Evolutionary conservation across 148 eudicot genomes (phyloP).

Genomic region (Cornus kousa): DNA sequence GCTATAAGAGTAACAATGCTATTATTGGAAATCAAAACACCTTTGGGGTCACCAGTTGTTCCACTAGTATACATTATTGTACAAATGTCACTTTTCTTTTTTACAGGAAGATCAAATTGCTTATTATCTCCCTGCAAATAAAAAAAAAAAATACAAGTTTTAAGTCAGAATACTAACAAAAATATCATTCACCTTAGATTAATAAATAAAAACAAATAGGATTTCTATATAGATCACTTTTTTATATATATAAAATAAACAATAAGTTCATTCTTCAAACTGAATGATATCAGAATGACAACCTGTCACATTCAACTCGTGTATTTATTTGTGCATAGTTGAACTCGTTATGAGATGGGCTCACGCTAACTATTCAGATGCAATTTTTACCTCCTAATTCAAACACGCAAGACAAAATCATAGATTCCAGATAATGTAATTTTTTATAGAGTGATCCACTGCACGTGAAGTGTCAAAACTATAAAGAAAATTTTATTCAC

Average conservation of each 20-base stretch:
- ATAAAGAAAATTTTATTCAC: no score
- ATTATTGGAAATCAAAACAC: slow-evolving; percentile 88
- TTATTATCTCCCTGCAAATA: slow-evolving; percentile 63
- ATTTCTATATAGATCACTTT: neutral
- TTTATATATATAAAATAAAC: no score
- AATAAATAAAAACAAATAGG: neutral
- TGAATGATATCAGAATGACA: neutral
- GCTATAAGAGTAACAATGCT: slow-evolving; percentile 83
- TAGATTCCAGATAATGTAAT: no score
- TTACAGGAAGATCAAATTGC: slow-evolving; percentile 63
- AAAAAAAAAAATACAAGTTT: neutral
- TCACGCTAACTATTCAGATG: neutral
- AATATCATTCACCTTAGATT: neutral
- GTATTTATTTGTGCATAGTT: no score
- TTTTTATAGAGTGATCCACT: no score
- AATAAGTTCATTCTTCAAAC: neutral
- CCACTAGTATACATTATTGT: slow-evolving; percentile 99
- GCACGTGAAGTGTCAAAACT: neutral
- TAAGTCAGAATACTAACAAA: neutral
- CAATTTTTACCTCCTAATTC: neutral
- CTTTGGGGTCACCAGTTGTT: slow-evolving; percentile 99
- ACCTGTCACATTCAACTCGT: neutral
- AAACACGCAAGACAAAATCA: no score
- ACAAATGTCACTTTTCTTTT: slow-evolving; percentile 81
- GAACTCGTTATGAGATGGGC: neutral